Base-by-base conservation (phyloP, 1,139 yeast species). In the Yarrowia galli region DNA sequence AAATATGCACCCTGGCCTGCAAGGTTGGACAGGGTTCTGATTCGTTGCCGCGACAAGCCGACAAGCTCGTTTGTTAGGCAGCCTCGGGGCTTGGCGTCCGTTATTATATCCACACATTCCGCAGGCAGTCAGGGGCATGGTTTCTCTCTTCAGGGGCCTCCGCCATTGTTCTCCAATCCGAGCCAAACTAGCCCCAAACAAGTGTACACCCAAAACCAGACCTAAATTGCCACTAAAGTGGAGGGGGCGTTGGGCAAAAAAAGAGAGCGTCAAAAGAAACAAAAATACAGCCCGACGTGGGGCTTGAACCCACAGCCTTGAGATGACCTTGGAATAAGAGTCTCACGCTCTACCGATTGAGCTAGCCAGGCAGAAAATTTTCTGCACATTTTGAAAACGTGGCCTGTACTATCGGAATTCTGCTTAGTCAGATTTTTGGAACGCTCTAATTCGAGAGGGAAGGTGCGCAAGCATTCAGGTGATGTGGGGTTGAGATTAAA, bases 291-390 rank as follows among this genome's bases (percentile, higher is more conserved):
- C 60, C 60, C 60, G 60, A 53, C 60, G 60, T 53, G 60, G 60
- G 60, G 60, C 60, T 53, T 53, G 60, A 53, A 53, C 60, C 60
- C 60, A 53, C 60, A 53, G 60, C 60, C 60, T 53, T 53, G 60
- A 53, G 60, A 53, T 51, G 9, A 15, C 42, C 9, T 36, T 9
- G 10, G 32, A 35, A 8, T 53, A 53, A 53, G 60, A 53, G 60
- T 53, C 60, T 53, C 60, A 53, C 60, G 60, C 60, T 53, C 60
- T 53, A 53, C 60, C 60, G 60, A 53, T 53, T 53, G 60, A 53
- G 60, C 60, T 53, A 53, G 60, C 60, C 60, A 53, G 60, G 60
- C 60, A 15, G 48, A 6, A n/a, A 4, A n/a, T 28, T 28, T 8
- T 35, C 36, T 35, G 36, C 36, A 3, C 3, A 10, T 35, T 35